Percentiles rank a stretch among this genome's conserved stretches.
Evolutionary conservation across 306 rosid genomes (phyloP).

Genomic region (Begonia peltatifolia): DNA sequence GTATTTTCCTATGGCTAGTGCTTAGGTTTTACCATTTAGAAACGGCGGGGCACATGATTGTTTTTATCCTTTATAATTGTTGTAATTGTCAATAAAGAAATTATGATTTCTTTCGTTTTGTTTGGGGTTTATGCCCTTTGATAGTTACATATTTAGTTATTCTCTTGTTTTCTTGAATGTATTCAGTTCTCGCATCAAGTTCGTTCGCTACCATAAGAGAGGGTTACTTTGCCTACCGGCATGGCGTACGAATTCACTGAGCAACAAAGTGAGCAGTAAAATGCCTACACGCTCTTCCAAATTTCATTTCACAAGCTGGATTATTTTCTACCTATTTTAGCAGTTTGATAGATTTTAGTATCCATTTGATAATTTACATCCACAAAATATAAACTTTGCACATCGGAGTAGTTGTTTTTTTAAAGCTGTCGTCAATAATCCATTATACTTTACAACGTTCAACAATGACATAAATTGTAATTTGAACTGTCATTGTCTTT

Average conservation of each 20-base stretch:
- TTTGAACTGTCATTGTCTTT: not conserved
- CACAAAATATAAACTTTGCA: not conserved
- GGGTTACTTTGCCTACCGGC: slow-evolving; percentile 3
- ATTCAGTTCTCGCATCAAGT: not conserved
- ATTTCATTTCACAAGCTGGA: not conserved
- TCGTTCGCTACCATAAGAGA: not conserved
- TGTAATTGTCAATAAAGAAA: not conserved
- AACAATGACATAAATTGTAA: not conserved
- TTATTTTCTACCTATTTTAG: not conserved
- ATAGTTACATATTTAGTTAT: not conserved
- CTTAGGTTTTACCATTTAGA: too few relatives aligned
- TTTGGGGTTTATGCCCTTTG: not conserved
- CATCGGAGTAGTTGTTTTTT: not conserved
- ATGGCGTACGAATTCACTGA: slow-evolving; percentile 68
- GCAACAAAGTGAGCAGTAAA: slow-evolving; percentile 53
- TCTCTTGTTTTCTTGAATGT: not conserved
- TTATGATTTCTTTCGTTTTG: not conserved
- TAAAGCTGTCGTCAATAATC: not conserved
- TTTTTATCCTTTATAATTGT: not conserved
- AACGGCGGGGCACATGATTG: too few relatives aligned
- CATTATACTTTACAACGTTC: not conserved
- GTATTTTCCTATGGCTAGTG: too few relatives aligned
- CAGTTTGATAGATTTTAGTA: not conserved
- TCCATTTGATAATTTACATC: not conserved
- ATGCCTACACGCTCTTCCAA: not conserved